Evolutionary conservation across 2,329 filamentous ascomycete species (phyloP).

Genomic region (Trichoderma koningii): DNA sequence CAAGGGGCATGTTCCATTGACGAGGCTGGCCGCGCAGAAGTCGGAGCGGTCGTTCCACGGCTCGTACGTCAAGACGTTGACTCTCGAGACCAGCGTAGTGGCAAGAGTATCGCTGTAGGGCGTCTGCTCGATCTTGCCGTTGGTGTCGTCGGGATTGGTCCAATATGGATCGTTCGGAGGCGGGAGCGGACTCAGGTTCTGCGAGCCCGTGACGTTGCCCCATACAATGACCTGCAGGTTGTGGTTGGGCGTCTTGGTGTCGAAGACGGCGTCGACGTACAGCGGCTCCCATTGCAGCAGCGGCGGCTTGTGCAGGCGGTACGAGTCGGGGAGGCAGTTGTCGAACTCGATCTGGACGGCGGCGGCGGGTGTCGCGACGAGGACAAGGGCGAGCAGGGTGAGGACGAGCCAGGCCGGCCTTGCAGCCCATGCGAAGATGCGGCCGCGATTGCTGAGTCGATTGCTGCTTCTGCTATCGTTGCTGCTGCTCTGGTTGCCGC

Average conservation of each 20-base stretch:
- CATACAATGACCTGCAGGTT: conserved; percentile 78
- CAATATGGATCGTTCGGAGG: conserved; percentile 60
- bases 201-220: conserved; percentile 84
- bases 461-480: too few species aligned
- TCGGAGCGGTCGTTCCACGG: conserved; percentile 58
- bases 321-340: conserved; percentile 74
- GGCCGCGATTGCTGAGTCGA: not conserved
- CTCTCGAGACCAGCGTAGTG: conserved; percentile 71
- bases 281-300: conserved; percentile 79
- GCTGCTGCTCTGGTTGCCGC: not conserved
- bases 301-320: conserved; percentile 57
- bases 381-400: conserved; percentile 43
- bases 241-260: conserved; percentile 60
- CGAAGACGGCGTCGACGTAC: conserved; percentile 73
- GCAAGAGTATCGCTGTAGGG: conserved; percentile 54
- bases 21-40: conserved; percentile 67
- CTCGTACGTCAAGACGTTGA: conserved; percentile 76
- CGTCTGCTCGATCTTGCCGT: conserved; percentile 75
- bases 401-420: conserved; percentile 39
- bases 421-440: conserved; percentile 13
- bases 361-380: conserved; percentile 46
- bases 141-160: conserved; percentile 59
- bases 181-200: conserved; percentile 60
- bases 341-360: conserved; percentile 75
- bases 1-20: conserved; percentile 71